Percentiles rank a stretch among this genome's conserved stretches.
Conservation (phyloP, 345 rosid genomes). For the Eucalyptus sideroxylon region DNA sequence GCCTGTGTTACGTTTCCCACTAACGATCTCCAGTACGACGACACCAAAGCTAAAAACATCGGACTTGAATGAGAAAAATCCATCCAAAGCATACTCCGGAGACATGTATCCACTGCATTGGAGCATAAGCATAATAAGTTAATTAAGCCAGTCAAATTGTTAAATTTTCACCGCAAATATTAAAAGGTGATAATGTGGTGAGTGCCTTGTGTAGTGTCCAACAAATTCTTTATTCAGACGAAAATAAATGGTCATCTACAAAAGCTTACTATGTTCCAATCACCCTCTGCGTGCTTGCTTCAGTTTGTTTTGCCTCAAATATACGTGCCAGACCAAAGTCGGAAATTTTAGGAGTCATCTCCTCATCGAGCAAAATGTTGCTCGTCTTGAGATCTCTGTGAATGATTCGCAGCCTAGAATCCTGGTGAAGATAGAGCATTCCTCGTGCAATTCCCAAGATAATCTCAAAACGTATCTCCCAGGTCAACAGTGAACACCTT, state of each 20-base stretch:
- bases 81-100: slow-evolving; percentile 52
- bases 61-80: slow-evolving; percentile 47
- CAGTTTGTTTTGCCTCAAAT: slow-evolving; percentile 40
- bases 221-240: too few relatives aligned
- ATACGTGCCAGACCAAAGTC: slow-evolving; percentile 70
- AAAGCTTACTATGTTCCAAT: slow-evolving; percentile 64
- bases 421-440: slow-evolving; percentile 61
- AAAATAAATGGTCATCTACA: neutral
- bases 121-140: neutral
- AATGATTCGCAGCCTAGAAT: slow-evolving; percentile 58
- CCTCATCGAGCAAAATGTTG: slow-evolving; percentile 46
- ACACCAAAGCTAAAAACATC: slow-evolving; percentile 63
- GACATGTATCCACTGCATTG: slow-evolving; percentile 57
- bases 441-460: slow-evolving; percentile 66
- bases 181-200: neutral
- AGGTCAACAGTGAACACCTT: slow-evolving; percentile 13
- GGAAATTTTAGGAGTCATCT: slow-evolving; percentile 65
- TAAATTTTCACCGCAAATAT: neutral
- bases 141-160: neutral
- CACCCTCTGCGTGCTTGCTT: slow-evolving; percentile 38
- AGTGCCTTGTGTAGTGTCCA: too few relatives aligned
- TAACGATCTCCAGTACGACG: slow-evolving; percentile 36
- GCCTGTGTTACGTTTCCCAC: slow-evolving; percentile 29
- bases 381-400: slow-evolving; percentile 65
- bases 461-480: slow-evolving; percentile 34